These are phyloP conservation scores for Globisporangium uncinulatum DNA, from an alignment of 352 stramenopile species.

Conservation along the genomic window DNA sequence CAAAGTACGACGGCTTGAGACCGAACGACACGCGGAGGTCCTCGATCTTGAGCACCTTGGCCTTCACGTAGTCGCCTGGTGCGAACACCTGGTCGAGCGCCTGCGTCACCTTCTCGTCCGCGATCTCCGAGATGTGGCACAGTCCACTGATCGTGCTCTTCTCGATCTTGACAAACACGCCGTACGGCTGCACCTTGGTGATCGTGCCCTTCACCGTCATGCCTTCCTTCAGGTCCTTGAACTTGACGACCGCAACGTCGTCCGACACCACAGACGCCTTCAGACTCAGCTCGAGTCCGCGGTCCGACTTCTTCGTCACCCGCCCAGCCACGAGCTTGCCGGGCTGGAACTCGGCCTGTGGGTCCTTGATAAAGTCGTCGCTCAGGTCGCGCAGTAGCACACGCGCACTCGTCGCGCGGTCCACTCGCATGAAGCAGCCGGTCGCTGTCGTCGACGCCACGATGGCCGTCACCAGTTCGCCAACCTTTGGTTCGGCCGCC, in stretches of 20 bases:
- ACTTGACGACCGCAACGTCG: slow-evolving; percentile 76
- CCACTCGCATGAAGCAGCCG: slow-evolving; percentile 93
- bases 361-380: slow-evolving; percentile 93
- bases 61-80: slow-evolving; percentile 95
- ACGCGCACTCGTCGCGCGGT: slow-evolving; percentile 80
- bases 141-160: slow-evolving; percentile 94
- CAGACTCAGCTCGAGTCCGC: slow-evolving; percentile 90
- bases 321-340: slow-evolving; percentile 94
- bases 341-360: slow-evolving; percentile 79
- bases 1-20: slow-evolving; percentile 97
- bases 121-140: slow-evolving; percentile 95
- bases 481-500: slow-evolving; percentile 32
- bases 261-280: slow-evolving; percentile 93
- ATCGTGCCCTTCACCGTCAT: slow-evolving; percentile 94
- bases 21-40: slow-evolving; percentile 90
- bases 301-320: slow-evolving; percentile 85
- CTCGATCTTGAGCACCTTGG: slow-evolving; percentile 95
- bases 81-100: slow-evolving; percentile 90
- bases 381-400: slow-evolving; percentile 94
- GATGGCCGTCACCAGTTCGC: slow-evolving; percentile 88
- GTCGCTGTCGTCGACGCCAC: slow-evolving; percentile 89
- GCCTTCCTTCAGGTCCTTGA: slow-evolving; percentile 87
- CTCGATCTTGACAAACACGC: slow-evolving; percentile 95
- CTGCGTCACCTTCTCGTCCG: slow-evolving; percentile 93
- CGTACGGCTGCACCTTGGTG: slow-evolving; percentile 93